Evolutionary conservation across 257 asterid species (phyloP), one percentile per base, ranked within the genome.

Genomic region (Cruciata laevipes): DNA sequence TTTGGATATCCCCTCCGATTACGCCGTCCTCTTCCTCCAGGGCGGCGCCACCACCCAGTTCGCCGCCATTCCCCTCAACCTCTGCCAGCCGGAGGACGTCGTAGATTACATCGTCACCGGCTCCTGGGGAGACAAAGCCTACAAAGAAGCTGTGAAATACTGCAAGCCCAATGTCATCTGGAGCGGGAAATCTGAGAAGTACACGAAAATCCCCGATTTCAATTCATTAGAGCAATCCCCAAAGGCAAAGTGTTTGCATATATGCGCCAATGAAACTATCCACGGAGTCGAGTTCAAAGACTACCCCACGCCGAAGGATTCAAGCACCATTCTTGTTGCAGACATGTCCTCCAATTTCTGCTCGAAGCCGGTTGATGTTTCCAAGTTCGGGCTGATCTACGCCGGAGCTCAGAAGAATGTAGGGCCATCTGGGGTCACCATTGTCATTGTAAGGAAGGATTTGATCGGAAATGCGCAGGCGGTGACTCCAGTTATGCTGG

Each of bases 371-470:
- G 91, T 89, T 23, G 96, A 92, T 47, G 87, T 92, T 25, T 53
- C 84, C 33, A 84, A 82, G 72, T 89, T 86, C 56, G 98, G 97
- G 0, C 20, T 86, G 74, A 87, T 92, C 79, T 92, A 89, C 71
- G 98, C 96, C n/a, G 98, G 98, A 32, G 98, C 98, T 0, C 98
- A 89, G 91, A 92, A 92, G 71, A 92, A 92, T 47, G 98, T 92
- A 0, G 98, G 98, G 21, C 98, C 98, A 42, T 92, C 98, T 0
- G 98, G 98, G 0, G 98, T 92, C 24, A 89, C 98, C 6, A 87
- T 92, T 61, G 96, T 76, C 62, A 89, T 92, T 37, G 53, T 89
- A 0, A 75, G 86, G 67, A 81, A 89, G 3, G 96, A 89, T 81
- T 75, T 92, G 87, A 74, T 87, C 68, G 96, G 96, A 23, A 79